Evolutionary conservation across 2,329 filamentous ascomycete species (phyloP).

Genomic region (Penicillium sp.): DNA sequence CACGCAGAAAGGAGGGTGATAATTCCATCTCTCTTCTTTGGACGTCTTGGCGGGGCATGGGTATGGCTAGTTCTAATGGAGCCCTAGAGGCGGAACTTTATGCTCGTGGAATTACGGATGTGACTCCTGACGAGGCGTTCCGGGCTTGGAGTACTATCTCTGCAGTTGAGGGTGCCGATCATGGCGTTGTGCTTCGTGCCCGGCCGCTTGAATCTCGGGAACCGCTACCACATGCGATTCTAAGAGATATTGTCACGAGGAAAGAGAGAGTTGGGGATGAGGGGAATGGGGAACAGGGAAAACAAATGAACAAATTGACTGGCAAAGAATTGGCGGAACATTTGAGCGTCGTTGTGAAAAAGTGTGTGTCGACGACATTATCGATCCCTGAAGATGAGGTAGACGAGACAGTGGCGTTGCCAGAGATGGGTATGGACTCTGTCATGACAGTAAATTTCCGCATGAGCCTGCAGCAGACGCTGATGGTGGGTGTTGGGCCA

Average conservation of each 20-base stretch:
- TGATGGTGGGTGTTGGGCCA: background rate
- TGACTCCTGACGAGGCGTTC: background rate
- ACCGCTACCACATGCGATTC: constrained; percentile 12
- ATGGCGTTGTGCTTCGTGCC: constrained; percentile 41
- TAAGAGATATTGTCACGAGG: constrained; percentile 12
- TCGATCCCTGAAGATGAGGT: background rate
- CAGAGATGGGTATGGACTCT: background rate
- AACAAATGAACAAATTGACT: background rate
- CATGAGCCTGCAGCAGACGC: background rate
- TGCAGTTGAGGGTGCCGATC: constrained; percentile 34
- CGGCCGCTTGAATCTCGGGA: constrained; percentile 34
- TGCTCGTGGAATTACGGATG: background rate
- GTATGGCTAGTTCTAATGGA: background rate
- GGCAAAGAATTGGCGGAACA: background rate
- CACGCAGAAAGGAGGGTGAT: background rate
- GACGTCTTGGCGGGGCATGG: background rate
- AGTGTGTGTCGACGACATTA: background rate
- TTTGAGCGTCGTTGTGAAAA: background rate
- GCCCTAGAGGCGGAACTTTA: background rate
- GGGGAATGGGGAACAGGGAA: background rate
- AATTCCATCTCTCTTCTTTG: background rate
- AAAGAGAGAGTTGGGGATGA: background rate
- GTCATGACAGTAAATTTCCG: background rate
- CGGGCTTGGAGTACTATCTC: constrained; percentile 21
- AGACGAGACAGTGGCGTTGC: background rate